phyloP scores from a whole-genome alignment of 768 basidiomycete genomes.

The Bullera alba region DNA sequence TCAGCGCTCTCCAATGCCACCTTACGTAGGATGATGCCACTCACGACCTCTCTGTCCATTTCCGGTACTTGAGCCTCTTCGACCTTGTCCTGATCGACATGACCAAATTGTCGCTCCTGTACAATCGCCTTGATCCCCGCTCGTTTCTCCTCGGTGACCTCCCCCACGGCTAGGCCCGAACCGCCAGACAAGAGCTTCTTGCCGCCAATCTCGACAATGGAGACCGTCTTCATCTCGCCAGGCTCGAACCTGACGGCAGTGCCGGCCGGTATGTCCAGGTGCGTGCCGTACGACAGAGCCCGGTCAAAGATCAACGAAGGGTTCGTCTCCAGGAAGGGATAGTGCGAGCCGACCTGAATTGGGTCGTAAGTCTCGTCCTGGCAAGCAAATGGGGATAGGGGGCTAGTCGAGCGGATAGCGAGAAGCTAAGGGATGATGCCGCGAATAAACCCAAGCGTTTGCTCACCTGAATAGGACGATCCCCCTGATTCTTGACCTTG shows the following conservation, averaged over 20 bases:
- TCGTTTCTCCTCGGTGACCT: slow-evolving; percentile 44
- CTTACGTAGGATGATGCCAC: slow-evolving; percentile 10
- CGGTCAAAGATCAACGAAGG: slow-evolving; percentile 74
- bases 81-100: slow-evolving; percentile 50
- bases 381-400: background rate
- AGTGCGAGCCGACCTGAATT: slow-evolving; percentile 79
- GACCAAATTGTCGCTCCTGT: slow-evolving; percentile 59
- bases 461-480: slow-evolving; percentile 79
- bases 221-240: slow-evolving; percentile 76
- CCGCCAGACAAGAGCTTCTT: slow-evolving; percentile 67
- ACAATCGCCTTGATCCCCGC: slow-evolving; percentile 38
- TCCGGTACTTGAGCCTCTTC: slow-evolving; percentile 53
- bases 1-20: slow-evolving; percentile 1
- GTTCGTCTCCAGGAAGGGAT: slow-evolving; percentile 90
- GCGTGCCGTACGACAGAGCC: slow-evolving; percentile 59
- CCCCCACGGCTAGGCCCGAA: slow-evolving; percentile 59
- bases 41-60: slow-evolving; percentile 48
- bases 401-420: background rate
- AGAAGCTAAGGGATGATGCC: slow-evolving; percentile 7
- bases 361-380: background rate
- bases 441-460: background rate
- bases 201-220: slow-evolving; percentile 72
- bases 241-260: slow-evolving; percentile 97
- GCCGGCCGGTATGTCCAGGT: slow-evolving; percentile 83
- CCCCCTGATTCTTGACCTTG: slow-evolving; percentile 80